Conservation (phyloP, 2,329 filamentous ascomycete genomes). For the Dryadomyces sulphureus region DNA sequence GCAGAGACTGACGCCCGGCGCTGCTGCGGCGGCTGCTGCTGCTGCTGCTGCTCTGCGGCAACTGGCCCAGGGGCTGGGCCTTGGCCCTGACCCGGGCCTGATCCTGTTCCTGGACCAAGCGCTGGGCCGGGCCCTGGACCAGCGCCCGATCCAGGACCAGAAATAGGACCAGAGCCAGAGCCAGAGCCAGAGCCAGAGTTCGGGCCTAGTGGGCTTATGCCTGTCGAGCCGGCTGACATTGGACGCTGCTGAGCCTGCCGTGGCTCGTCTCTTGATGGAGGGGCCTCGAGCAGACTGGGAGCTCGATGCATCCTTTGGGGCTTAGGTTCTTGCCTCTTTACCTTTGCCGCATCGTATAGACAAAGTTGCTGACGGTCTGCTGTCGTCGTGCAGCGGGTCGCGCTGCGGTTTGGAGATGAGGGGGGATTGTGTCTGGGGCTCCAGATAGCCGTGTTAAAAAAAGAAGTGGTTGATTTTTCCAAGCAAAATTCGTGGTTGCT, state of each 20-base stretch:
- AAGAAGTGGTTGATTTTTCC: neutral
- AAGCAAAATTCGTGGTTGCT: neutral
- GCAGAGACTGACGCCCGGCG: slow-evolving; percentile 14
- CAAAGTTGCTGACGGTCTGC: neutral
- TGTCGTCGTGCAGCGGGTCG: neutral
- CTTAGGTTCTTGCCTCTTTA: neutral
- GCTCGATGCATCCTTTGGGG: slow-evolving; percentile 18
- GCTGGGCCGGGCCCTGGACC: slow-evolving; percentile 6
- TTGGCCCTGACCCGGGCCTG: too few relatives aligned
- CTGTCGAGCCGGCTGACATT: slow-evolving; percentile 8
- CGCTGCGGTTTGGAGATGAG: too few relatives aligned
- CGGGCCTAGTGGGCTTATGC: slow-evolving; percentile 7
- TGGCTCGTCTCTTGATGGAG: slow-evolving; percentile 14
- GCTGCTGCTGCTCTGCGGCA: too few relatives aligned
- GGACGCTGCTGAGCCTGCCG: slow-evolving; percentile 12
- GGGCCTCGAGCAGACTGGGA: slow-evolving; percentile 17
- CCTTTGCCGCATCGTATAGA: neutral
- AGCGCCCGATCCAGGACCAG: neutral
- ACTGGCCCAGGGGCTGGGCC: too few relatives aligned
- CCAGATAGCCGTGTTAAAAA: neutral
- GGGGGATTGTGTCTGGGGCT: neutral
- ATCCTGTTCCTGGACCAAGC: too few relatives aligned
- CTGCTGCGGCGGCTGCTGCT: too few relatives aligned
- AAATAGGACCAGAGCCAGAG: slow-evolving; percentile 11
- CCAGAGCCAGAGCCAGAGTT: slow-evolving; percentile 11